Evolutionary conservation across 2,329 filamentous ascomycete genomes (phyloP).

Genomic region (Aspergillus versicolor): DNA sequence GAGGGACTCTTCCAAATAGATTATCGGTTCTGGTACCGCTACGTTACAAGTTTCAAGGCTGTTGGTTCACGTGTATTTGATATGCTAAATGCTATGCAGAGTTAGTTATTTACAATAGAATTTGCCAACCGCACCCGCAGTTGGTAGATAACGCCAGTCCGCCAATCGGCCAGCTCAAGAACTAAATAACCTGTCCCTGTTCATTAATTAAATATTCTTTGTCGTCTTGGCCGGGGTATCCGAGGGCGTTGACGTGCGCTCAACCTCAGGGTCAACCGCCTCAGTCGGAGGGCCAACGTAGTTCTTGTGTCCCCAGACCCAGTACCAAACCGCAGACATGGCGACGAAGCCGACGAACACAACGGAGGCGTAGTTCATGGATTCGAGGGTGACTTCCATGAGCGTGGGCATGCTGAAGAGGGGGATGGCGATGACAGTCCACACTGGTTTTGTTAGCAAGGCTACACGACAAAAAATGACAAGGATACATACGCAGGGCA

Average conservation of each 20-base stretch:
- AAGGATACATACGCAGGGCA: background rate
- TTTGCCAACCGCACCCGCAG: background rate
- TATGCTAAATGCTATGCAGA: background rate
- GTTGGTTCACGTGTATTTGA: background rate
- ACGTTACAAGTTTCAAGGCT: too few relatives aligned
- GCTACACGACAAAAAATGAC: background rate
- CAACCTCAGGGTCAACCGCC: slow-evolving; percentile 1
- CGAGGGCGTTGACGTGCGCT: background rate
- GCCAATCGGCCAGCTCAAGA: too few relatives aligned
- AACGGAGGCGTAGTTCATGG: slow-evolving; percentile 69
- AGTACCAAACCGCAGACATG: slow-evolving; percentile 65
- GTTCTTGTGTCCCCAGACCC: slow-evolving; percentile 61
- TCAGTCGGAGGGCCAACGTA: slow-evolving; percentile 57
- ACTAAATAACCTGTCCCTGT: too few relatives aligned
- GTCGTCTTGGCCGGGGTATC: background rate
- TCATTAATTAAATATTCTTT: background rate
- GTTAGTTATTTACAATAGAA: background rate
- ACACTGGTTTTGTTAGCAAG: slow-evolving; percentile 57
- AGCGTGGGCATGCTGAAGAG: slow-evolving; percentile 74
- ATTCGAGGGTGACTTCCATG: slow-evolving; percentile 54
- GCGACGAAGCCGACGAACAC: slow-evolving; percentile 64
- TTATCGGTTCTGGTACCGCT: too few relatives aligned
- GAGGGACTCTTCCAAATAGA: too few relatives aligned
- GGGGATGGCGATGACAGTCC: slow-evolving; percentile 69
- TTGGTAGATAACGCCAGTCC: background rate